phyloP scores from a whole-genome alignment of 805 yeast genomes.

The Geotrichum ghanense region DNA sequence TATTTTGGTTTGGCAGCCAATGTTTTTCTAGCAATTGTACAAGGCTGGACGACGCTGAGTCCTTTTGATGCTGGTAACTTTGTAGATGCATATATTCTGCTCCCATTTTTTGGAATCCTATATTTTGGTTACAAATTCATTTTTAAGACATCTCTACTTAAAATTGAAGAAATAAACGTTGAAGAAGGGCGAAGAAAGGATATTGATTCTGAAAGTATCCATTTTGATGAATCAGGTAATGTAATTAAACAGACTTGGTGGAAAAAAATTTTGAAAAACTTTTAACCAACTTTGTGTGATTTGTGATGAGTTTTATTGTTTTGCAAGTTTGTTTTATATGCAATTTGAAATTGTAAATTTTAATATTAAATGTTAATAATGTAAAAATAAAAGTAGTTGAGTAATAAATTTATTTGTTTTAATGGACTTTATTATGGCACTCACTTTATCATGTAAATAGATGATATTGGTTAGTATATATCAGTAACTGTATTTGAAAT shows the following conservation, averaged over 20 bases:
- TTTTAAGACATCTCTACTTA: constrained; percentile 31
- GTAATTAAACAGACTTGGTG: background rate
- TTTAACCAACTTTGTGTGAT: too few relatives aligned
- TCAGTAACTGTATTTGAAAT: too few relatives aligned
- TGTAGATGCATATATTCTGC: constrained; percentile 50
- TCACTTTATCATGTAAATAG: too few relatives aligned
- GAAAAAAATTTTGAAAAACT: constrained; percentile 6
- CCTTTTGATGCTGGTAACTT: constrained; percentile 48
- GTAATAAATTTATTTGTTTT: too few relatives aligned
- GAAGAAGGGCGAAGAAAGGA: constrained; percentile 33
- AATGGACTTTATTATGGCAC: too few relatives aligned
- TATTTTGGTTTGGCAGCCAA: constrained; percentile 39
- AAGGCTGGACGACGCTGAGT: constrained; percentile 53
- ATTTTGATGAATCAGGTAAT: background rate
- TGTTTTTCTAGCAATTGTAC: constrained; percentile 43
- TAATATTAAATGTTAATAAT: too few relatives aligned
- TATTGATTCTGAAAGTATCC: constrained; percentile 6
- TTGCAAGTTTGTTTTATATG: too few relatives aligned
- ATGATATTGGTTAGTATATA: too few relatives aligned
- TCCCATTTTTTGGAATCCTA: constrained; percentile 43
- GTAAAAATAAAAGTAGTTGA: too few relatives aligned
- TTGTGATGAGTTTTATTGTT: too few relatives aligned
- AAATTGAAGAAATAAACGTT: constrained; percentile 32
- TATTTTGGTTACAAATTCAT: constrained; percentile 28
- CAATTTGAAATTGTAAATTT: too few relatives aligned